A percentile compares a stretch with the other conserved stretches of the same genome.
phyloP scores from a whole-genome alignment of 2,329 filamentous ascomycete genomes.

The Aspergillus brunneoviolaceus region DNA sequence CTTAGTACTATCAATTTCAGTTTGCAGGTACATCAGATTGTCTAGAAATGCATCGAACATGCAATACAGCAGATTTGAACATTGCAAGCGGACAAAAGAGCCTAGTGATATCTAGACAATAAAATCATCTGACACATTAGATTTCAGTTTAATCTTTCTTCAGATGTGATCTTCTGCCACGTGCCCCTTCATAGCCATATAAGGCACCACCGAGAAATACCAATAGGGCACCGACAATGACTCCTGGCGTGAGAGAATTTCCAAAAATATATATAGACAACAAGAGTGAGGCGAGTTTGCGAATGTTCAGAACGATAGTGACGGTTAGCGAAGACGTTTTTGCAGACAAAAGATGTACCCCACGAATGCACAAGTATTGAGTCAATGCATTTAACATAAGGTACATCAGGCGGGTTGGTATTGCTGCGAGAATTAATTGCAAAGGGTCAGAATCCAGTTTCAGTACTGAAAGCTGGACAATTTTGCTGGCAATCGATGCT shows the following conservation, averaged over 20 bases:
- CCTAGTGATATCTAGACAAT: background rate
- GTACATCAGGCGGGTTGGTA: constrained; percentile 39
- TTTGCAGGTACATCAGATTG: too few species aligned
- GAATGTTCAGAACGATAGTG: constrained; percentile 91
- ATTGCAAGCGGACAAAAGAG: background rate
- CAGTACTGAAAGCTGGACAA: background rate
- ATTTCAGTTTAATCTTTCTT: constrained; percentile 21
- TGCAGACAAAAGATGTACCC: constrained; percentile 90
- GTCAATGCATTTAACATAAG: constrained; percentile 65
- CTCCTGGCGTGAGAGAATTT: constrained; percentile 73
- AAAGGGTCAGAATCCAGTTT: constrained; percentile 8
- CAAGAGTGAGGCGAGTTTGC: constrained; percentile 87
- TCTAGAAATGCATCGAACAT: too few species aligned
- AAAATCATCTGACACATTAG: background rate
- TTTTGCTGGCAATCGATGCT: background rate
- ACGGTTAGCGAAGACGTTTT: constrained; percentile 89
- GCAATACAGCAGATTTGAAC: background rate
- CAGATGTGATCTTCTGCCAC: constrained; percentile 28
- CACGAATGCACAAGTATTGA: constrained; percentile 91
- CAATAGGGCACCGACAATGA: constrained; percentile 75
- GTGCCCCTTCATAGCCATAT: constrained; percentile 71
- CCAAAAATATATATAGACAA: constrained; percentile 94
- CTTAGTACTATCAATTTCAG: too few species aligned
- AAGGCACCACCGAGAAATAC: constrained; percentile 90
- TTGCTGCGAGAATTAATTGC: constrained; percentile 25